Percentiles rank a stretch among this genome's conserved stretches.
phyloP scores from a whole-genome alignment of 495 filamentous ascomycete genomes.

The Penicillium herquei region DNA sequence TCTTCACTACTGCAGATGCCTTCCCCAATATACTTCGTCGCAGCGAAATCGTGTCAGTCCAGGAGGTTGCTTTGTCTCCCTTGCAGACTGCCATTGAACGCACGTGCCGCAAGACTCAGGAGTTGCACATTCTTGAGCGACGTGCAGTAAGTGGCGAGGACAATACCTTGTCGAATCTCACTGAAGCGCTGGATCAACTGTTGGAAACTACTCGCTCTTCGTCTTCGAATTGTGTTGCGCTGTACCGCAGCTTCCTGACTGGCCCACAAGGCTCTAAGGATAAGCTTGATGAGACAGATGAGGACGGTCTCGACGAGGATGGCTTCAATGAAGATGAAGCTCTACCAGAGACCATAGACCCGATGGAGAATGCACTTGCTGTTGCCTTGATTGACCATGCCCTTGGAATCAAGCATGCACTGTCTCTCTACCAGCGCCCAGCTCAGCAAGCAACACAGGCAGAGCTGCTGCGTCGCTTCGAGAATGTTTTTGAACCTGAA shows the following conservation, averaged over 20 bases:
- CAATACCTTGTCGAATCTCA: constrained; percentile 58
- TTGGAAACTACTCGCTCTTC: constrained; percentile 58
- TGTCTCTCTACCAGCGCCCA: constrained; percentile 63
- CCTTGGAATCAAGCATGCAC: constrained; percentile 76
- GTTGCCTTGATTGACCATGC: constrained; percentile 89
- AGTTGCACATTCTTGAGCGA: constrained; percentile 73
- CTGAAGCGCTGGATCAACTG: constrained; percentile 71
- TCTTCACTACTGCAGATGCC: constrained; percentile 79
- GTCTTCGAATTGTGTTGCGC: constrained; percentile 65
- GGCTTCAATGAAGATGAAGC: constrained; percentile 47
- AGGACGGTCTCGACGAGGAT: constrained; percentile 47
- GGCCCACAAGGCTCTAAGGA: constrained; percentile 43
- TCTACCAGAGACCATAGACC: constrained; percentile 46
- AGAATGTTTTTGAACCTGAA: constrained; percentile 51
- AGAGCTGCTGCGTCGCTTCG: constrained; percentile 50
- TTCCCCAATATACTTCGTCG: constrained; percentile 91
- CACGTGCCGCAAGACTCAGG: constrained; percentile 86
- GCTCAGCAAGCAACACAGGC: constrained; percentile 58
- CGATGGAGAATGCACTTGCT: constrained; percentile 79
- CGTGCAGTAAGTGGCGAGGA: constrained; percentile 73
- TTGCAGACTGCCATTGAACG: constrained; percentile 87
- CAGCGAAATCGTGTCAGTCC: constrained; percentile 75
- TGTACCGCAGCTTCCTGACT: constrained; percentile 72
- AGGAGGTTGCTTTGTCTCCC: constrained; percentile 65
- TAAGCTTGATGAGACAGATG: constrained; percentile 37